Percentiles rank a stretch among this genome's conserved stretches.
phyloP scores from a whole-genome alignment of 495 filamentous ascomycete genomes.

The Penicilliopsis zonata region DNA sequence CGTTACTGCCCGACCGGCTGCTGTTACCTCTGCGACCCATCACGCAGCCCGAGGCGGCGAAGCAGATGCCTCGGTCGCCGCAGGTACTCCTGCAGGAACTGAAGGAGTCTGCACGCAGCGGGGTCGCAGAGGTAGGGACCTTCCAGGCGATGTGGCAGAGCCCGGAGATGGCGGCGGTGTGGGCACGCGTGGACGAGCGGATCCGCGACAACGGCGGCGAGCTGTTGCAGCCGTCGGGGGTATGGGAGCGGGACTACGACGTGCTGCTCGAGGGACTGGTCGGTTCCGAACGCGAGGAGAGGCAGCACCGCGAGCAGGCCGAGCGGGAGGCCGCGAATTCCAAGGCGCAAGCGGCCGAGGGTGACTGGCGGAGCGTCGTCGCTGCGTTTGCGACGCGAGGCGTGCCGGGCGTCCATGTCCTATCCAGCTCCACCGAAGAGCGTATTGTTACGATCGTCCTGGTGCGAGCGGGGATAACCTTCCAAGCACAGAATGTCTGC shows the following conservation, averaged over 20 bases:
- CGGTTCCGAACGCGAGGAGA: constrained; percentile 14
- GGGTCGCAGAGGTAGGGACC: constrained; percentile 16
- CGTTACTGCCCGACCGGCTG: constrained; percentile 25
- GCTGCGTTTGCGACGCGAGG: constrained; percentile 16
- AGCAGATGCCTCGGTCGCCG: constrained; percentile 16
- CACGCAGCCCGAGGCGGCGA: constrained; percentile 11
- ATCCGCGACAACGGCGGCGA: constrained; percentile 24
- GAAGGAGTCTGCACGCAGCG: constrained; percentile 12
- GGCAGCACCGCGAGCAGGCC: constrained; percentile 12
- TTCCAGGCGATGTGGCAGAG: constrained; percentile 27
- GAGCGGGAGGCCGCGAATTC: constrained; percentile 17
- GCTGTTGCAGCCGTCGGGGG: constrained; percentile 23
- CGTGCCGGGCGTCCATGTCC: constrained; percentile 19
- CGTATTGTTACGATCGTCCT: constrained; percentile 19
- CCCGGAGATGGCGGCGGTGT: constrained; percentile 23
- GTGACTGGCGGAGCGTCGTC: constrained; percentile 20
- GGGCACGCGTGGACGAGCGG: constrained; percentile 20
- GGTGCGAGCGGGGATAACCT: constrained; percentile 21
- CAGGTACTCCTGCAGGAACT: constrained; percentile 14
- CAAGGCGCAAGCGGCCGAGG: constrained; percentile 16
- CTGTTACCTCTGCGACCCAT: constrained; percentile 23
- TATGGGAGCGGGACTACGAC: constrained; percentile 32
- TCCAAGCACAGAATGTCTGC: constrained; percentile 13
- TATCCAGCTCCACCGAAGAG: constrained; percentile 11
- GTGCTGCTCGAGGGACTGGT: constrained; percentile 20